Conservation (phyloP, 192 early-diverging fungal species). For the Neocallimastix lanati region DNA sequence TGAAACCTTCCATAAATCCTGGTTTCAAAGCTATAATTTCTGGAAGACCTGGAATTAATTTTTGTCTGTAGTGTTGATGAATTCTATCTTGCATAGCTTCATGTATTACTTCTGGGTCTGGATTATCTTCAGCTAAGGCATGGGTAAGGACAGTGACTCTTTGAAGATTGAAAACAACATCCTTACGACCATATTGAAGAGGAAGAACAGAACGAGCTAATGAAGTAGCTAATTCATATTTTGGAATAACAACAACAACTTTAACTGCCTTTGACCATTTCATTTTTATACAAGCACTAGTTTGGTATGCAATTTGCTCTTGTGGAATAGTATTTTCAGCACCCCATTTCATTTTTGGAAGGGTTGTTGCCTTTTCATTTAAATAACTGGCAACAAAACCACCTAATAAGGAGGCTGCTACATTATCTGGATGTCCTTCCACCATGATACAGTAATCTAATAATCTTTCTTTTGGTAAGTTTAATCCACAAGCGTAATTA, state of each 20-base stretch:
- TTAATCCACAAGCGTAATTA: slow-evolving; percentile 61
- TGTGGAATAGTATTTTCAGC: no score
- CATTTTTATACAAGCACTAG: slow-evolving; percentile 39
- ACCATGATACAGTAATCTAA: slow-evolving; percentile 81
- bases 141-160: slow-evolving; percentile 74
- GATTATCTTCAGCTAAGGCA: slow-evolving; percentile 50
- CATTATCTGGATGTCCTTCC: slow-evolving; percentile 96
- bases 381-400: slow-evolving; percentile 84
- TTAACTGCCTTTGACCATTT: slow-evolving; percentile 50
- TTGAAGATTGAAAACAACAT: slow-evolving; percentile 91
- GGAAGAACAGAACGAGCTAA: slow-evolving; percentile 80
- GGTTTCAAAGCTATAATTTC: no score
- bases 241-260: slow-evolving; percentile 59
- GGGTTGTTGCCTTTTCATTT: no score
- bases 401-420: slow-evolving; percentile 79
- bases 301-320: no score
- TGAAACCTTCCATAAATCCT: no score
- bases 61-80: no score
- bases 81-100: slow-evolving; percentile 88
- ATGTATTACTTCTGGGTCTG: slow-evolving; percentile 58
- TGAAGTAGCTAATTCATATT: slow-evolving; percentile 83
- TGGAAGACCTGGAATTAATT: no score
- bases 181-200: slow-evolving; percentile 45
- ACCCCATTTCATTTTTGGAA: no score
- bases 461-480: slow-evolving; percentile 51